Evolutionary conservation across 129 eudicot species (phyloP).

Genomic region (Escallonia herrerae): DNA sequence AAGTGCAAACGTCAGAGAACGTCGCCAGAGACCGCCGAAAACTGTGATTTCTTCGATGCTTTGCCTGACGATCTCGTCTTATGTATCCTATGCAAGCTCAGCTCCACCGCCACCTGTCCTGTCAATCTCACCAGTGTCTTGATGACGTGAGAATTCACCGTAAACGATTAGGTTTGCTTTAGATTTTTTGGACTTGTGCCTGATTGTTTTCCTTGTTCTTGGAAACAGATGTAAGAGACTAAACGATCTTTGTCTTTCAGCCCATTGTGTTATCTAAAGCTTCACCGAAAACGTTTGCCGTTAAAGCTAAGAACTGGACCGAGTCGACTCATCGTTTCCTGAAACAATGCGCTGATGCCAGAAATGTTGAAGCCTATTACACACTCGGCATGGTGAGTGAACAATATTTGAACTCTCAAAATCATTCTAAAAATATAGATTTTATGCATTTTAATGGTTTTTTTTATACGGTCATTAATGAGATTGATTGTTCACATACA

Average conservation of each 20-base stretch:
- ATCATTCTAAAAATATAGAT: too few relatives aligned
- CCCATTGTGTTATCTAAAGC: constrained; percentile 66
- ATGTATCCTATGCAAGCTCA: constrained; percentile 55
- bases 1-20: constrained; percentile 16
- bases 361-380: constrained; percentile 87
- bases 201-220: background rate
- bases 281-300: constrained; percentile 41
- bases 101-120: constrained; percentile 56
- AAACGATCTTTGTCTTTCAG: constrained; percentile 45
- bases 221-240: constrained; percentile 71
- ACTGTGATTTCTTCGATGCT: constrained; percentile 50
- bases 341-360: constrained; percentile 70
- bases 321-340: constrained; percentile 76
- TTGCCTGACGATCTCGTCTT: constrained; percentile 80
- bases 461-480: too few relatives aligned
- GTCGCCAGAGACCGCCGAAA: constrained; percentile 20
- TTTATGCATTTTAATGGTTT: too few relatives aligned
- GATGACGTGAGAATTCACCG: constrained; percentile 42
- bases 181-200: background rate
- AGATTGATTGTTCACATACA: too few relatives aligned
- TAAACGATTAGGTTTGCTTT: background rate
- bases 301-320: constrained; percentile 63
- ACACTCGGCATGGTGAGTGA: constrained; percentile 89
- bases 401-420: too few relatives aligned
- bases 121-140: constrained; percentile 62